Evolutionary conservation across 305 asterid genomes (phyloP), one percentile per base, ranked within the genome.

Genomic region (Fraxinus latifolia): DNA sequence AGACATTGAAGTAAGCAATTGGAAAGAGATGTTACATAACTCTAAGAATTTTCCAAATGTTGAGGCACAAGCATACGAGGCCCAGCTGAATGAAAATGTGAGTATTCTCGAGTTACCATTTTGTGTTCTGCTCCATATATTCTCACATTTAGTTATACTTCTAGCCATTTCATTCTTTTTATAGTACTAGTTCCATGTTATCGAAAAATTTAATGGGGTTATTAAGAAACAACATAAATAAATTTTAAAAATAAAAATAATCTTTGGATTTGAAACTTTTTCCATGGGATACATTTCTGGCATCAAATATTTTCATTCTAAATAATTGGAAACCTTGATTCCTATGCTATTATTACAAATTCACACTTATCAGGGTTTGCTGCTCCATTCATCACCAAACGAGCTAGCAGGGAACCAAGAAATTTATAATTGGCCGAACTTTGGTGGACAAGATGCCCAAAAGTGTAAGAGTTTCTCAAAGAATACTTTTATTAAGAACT

Each of bases 11-110:
- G 91, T 74, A 73, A 87, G 86, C 79, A 84, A 88, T 82, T 92
- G 98, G 97, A 85, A 87, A 72, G 93, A 90, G 73, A 85, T 89
- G 91, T 89, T 89, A 36, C 88, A 74, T 83, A 87, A 79, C 78
- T 94, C 87, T 79, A 82, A 81, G 84, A 77, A 67, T 85, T 83
- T 89, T 29, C 85, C 87, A 58, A 83, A 83, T 79, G 85, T 53
- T 29, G 88, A 86, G 65, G 85, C 82, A 19, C 92, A 85, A 86
- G 82, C 78, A 72, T 86, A 77, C 62, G 80, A 81, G 50, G 71
- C 81, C 68, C 62, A 79, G 58, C 42, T 73, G 32, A 84, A 88
- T 42, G 86, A 65, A 80, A 89, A 85, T 80, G 92, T 89, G 84
- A 47, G 33, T 4, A 71, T 44, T 76, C 78, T 36, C 31, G 14